phyloP scores from a whole-genome alignment of 495 filamentous ascomycete genomes.

The Daldinia vernicosa region DNA sequence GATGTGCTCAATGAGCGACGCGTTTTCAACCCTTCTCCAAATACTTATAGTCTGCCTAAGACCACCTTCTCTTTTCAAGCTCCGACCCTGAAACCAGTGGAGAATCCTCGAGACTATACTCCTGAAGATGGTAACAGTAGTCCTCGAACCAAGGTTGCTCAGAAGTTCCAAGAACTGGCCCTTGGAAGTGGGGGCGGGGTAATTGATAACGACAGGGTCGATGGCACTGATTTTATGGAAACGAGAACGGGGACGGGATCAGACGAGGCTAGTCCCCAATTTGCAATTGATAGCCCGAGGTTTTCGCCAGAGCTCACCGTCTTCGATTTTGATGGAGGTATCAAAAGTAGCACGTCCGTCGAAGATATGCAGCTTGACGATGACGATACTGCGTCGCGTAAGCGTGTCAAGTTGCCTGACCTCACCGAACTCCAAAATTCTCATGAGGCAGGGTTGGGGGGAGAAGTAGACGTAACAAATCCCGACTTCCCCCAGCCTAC shows the following conservation, averaged over 20 bases:
- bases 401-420: conserved; percentile 51
- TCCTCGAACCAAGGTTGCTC: conserved; percentile 70
- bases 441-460: conserved; percentile 15
- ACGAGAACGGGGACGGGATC: conserved; percentile 10
- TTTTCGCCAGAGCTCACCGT: conserved; percentile 30
- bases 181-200: conserved; percentile 62
- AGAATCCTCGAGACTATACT: conserved; percentile 32
- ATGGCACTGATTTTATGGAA: conserved; percentile 34
- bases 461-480: not conserved
- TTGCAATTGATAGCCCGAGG: conserved; percentile 34
- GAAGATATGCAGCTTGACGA: conserved; percentile 45
- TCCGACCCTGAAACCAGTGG: conserved; percentile 36
- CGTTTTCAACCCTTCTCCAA: conserved; percentile 30
- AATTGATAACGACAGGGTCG: conserved; percentile 43
- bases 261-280: conserved; percentile 32
- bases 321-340: conserved; percentile 39
- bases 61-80: conserved; percentile 52
- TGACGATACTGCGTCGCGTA: conserved; percentile 43
- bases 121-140: conserved; percentile 59
- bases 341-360: conserved; percentile 19
- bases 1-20: conserved; percentile 42
- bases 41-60: conserved; percentile 22
- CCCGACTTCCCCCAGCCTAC: conserved; percentile 6
- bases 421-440: conserved; percentile 31
- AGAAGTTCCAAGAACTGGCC: conserved; percentile 68